These are phyloP conservation scores for Lichtheimia corymbifera DNA, from an alignment of 371 early-diverging fungal species.

Conservation along the genomic window DNA sequence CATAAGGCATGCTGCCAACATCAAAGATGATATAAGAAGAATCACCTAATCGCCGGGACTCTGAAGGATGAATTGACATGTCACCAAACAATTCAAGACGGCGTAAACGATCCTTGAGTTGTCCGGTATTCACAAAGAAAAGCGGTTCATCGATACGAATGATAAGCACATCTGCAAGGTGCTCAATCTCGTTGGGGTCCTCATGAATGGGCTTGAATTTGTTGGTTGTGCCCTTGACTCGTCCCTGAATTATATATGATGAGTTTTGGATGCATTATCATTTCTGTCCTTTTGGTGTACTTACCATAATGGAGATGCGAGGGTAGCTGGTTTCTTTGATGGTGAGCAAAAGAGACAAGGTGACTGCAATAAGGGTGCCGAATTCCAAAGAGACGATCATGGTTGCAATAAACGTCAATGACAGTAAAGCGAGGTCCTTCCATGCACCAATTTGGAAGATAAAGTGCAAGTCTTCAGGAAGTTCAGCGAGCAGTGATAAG, in stretches of 20 bases:
- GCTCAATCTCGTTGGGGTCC: constrained; percentile 64
- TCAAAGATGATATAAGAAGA: constrained; percentile 83
- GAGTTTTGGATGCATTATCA: too few relatives aligned
- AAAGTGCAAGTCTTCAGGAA: constrained; percentile 81
- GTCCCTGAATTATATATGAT: constrained; percentile 25
- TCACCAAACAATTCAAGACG: constrained; percentile 92
- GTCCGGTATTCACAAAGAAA: constrained; percentile 93
- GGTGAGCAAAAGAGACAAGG: constrained; percentile 82
- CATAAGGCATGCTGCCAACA: constrained; percentile 78
- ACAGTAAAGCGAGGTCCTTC: constrained; percentile 78
- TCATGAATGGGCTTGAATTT: constrained; percentile 62
- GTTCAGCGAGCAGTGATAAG: constrained; percentile 75
- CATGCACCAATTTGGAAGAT: constrained; percentile 84
- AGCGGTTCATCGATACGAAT: constrained; percentile 89
- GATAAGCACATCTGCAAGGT: constrained; percentile 83
- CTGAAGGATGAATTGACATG: constrained; percentile 84
- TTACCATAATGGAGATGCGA: constrained; percentile 76
- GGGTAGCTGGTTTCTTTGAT: constrained; percentile 89
- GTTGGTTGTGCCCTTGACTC: constrained; percentile 45
- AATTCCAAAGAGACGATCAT: constrained; percentile 86
- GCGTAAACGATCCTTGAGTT: constrained; percentile 88
- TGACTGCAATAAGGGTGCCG: constrained; percentile 87
- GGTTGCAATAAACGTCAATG: constrained; percentile 82
- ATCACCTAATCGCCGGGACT: constrained; percentile 67
- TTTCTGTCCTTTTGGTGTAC: neutral